Percentiles rank a stretch among this genome's conserved stretches.
Evolutionary conservation across 83 land plant species (phyloP).

Genomic region (Picea abies): DNA sequence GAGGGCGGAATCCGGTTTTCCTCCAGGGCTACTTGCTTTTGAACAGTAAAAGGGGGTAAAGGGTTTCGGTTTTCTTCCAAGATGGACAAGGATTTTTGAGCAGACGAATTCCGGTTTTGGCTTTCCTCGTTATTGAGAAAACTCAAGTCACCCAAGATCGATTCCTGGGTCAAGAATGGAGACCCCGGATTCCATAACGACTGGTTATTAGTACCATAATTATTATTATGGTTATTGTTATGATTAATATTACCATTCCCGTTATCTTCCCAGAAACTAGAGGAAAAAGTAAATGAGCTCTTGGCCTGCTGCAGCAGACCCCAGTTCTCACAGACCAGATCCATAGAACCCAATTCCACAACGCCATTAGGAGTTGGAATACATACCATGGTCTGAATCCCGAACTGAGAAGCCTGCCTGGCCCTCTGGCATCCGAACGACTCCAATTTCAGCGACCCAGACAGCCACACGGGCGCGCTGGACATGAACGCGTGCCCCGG

Average conservation of each 20-base stretch:
- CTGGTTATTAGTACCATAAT: neutral
- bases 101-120: neutral
- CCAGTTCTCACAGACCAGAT: conserved; percentile 37
- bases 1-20: neutral
- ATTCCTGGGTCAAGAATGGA: neutral
- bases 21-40: neutral
- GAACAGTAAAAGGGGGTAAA: neutral
- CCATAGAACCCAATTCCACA: conserved; percentile 71
- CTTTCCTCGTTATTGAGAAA: conserved; percentile 4
- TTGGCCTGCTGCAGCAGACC: conserved; percentile 38
- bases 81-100: neutral
- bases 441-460: too few species aligned
- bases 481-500: too few species aligned
- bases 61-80: neutral
- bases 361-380: conserved; percentile 68
- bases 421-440: too few species aligned
- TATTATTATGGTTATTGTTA: neutral
- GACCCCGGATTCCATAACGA: neutral
- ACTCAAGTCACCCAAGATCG: neutral
- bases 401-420: conserved; percentile 18
- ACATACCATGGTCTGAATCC: conserved; percentile 62
- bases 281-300: conserved; percentile 22
- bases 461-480: too few species aligned
- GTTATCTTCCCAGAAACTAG: conserved; percentile 9
- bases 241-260: neutral